These are phyloP conservation scores for Schizosaccharomyces lindneri DNA, from an alignment of 805 yeast genomes.

Conservation along the genomic window DNA sequence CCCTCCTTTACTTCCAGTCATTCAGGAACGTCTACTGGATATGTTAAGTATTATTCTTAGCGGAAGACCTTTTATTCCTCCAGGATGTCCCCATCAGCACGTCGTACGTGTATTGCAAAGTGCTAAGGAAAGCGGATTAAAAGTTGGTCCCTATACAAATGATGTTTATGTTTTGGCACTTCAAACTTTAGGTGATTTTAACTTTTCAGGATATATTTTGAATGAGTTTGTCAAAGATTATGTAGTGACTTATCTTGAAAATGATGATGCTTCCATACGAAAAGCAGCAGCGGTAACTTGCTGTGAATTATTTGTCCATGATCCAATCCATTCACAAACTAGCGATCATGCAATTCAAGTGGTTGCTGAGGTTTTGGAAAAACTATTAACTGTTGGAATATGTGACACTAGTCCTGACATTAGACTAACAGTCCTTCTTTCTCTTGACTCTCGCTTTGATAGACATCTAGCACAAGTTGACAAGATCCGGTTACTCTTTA, in stretches of 20 bases:
- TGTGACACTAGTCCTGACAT: constrained; percentile 71
- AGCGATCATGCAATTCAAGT: constrained; percentile 60
- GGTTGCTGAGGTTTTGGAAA: constrained; percentile 63
- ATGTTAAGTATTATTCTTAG: constrained; percentile 50
- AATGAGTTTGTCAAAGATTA: constrained; percentile 74
- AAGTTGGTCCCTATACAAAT: constrained; percentile 4
- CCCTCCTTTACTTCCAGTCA: constrained; percentile 53
- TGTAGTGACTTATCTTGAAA: constrained; percentile 62
- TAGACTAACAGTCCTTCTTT: constrained; percentile 48
- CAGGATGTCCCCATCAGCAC: constrained; percentile 43
- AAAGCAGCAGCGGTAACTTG: constrained; percentile 69
- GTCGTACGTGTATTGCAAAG: background rate
- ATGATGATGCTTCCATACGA: constrained; percentile 53
- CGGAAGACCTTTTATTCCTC: constrained; percentile 58
- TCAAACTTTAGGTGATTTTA: constrained; percentile 47
- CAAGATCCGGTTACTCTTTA: constrained; percentile 58
- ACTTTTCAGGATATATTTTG: constrained; percentile 49
- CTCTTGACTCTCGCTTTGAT: constrained; percentile 55
- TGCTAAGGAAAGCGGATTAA: constrained; percentile 15
- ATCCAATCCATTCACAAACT: constrained; percentile 62
- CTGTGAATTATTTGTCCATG: constrained; percentile 46
- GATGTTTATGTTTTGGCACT: constrained; percentile 48
- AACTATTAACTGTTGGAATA: constrained; percentile 55
- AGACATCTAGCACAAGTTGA: constrained; percentile 87
- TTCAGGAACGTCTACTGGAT: constrained; percentile 47